These are phyloP conservation scores for Cryptosporidium ubiquitum DNA, from an alignment of 169 alveolate genomes.

Conservation along the genomic window DNA sequence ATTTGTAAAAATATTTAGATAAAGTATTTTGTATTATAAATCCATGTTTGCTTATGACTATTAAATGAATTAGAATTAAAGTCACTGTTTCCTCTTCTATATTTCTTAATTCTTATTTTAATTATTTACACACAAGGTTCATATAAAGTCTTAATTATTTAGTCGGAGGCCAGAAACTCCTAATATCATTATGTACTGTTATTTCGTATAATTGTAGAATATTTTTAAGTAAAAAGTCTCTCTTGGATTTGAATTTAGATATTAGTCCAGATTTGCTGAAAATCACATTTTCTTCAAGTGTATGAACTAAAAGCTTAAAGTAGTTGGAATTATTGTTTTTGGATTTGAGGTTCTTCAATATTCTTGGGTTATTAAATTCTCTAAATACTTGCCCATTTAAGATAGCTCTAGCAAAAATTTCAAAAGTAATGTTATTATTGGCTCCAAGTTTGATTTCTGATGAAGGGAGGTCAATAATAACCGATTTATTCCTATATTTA, in stretches of 20 bases:
- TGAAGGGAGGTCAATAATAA: constrained; percentile 52
- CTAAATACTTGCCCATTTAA: constrained; percentile 46
- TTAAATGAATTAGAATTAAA: no score
- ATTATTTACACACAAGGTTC: neutral
- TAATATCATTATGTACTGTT: constrained; percentile 28
- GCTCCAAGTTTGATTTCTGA: constrained; percentile 38
- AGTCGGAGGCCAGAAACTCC: constrained; percentile 65
- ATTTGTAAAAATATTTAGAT: no score
- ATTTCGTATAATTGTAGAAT: constrained; percentile 41
- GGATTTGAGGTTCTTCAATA: neutral
- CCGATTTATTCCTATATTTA: constrained; percentile 13
- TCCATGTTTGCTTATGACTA: no score
- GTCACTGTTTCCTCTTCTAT: no score
- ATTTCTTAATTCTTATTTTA: no score
- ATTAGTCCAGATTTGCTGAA: neutral
- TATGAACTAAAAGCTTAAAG: constrained; percentile 18
- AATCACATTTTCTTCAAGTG: neutral
- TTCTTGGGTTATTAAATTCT: constrained; percentile 10
- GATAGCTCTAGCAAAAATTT: constrained; percentile 41
- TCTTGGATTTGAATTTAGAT: neutral
- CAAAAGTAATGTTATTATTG: neutral
- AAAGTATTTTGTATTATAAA: no score
- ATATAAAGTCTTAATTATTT: neutral
- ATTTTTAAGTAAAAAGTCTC: constrained; percentile 25
- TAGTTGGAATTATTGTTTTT: constrained; percentile 6